phyloP scores from a whole-genome alignment of 768 basidiomycete genomes.

The Neoboletus magnificus region DNA sequence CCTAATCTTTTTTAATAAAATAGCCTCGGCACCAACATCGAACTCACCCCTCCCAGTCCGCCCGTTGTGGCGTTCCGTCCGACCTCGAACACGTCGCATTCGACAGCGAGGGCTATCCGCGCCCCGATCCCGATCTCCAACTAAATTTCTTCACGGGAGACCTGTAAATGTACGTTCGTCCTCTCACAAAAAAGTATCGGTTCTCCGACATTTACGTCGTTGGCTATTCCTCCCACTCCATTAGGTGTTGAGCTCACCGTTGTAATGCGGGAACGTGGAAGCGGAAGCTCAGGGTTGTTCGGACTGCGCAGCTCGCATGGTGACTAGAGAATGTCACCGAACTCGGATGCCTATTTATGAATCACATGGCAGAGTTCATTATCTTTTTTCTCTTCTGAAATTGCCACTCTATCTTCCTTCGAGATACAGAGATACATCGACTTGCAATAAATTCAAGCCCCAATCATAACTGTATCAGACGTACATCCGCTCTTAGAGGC shows the following conservation, averaged over 20 bases:
- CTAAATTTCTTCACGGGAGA: neutral
- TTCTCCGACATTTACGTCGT: neutral
- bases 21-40: neutral
- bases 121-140: neutral
- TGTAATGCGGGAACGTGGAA: neutral
- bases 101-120: neutral
- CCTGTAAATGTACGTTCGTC: neutral
- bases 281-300: neutral
- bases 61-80: neutral
- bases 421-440: too few species aligned
- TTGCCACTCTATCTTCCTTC: too few species aligned
- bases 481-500: too few species aligned
- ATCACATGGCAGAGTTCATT: neutral
- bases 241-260: neutral
- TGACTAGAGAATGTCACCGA: too few species aligned
- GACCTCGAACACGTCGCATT: neutral
- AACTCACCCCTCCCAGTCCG: neutral
- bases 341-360: neutral
- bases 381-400: too few species aligned
- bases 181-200: neutral
- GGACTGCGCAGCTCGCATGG: neutral
- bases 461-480: too few species aligned
- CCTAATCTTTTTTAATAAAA: neutral
- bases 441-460: too few species aligned
- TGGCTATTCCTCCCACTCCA: neutral